Percentiles rank a stretch among this genome's conserved stretches.
Conservation (phyloP, 345 rosid species). For the Dipteronia dyeriana region DNA sequence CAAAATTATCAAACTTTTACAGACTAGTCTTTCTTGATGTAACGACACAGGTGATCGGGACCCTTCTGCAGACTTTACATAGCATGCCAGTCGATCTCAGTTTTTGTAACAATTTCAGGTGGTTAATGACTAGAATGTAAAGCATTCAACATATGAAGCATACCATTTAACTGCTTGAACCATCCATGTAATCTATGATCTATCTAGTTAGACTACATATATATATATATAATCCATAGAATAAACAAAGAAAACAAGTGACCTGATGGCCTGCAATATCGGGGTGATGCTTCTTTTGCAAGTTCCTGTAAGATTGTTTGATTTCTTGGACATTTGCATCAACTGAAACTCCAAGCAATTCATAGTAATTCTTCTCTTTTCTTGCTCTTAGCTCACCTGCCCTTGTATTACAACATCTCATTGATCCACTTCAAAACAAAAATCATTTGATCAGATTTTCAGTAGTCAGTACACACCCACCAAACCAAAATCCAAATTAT, state of each 20-base stretch:
- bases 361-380: conserved; percentile 46
- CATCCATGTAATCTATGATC: neutral
- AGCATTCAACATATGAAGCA: neutral
- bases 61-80: too few species aligned
- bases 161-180: neutral
- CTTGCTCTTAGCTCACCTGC: conserved; percentile 21
- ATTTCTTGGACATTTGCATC: conserved; percentile 45
- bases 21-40: too few species aligned
- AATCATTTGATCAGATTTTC: neutral
- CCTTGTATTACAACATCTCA: conserved; percentile 34
- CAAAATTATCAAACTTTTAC: too few species aligned
- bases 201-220: neutral
- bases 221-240: neutral
- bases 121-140: neutral
- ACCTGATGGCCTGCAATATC: conserved; percentile 68
- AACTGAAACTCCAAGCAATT: conserved; percentile 51
- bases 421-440: conserved; percentile 15
- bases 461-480: neutral
- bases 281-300: conserved; percentile 69
- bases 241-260: neutral
- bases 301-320: conserved; percentile 59
- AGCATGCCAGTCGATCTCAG: too few species aligned
- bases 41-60: too few species aligned
- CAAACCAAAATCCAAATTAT: neutral
- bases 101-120: too few species aligned